Evolutionary conservation across 257 asterid genomes (phyloP), one percentile per base, ranked within the genome.

Genomic region (Nicotiana tomentosiformis): DNA sequence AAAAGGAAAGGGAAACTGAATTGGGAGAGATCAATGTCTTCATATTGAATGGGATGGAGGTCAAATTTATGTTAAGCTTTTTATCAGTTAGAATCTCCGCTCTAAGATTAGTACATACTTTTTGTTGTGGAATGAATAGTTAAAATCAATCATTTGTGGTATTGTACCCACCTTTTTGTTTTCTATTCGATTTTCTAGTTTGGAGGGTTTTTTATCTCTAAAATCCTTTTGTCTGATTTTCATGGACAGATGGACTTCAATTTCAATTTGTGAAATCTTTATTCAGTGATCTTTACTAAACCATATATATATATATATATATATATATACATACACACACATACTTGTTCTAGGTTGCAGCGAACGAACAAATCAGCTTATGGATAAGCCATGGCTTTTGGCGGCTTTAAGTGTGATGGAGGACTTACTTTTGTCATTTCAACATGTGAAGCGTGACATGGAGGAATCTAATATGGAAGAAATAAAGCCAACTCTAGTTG

Each of bases 401-500:
- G 84, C 87, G 6, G 86, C 87, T 80, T 88, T 83, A n/a, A 86
- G 68, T 43, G 83, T 89, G 84, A 86, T 82, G 84, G 56, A 74
- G 56, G 93, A 91, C 72, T 77, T 91, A 67, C 26, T 87, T 80
- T 77, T 80, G 23, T 85, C 93, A 66, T 83, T 89, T 62, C 86
- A 67, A 77, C 78, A 77, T 37, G 90, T 88, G 80, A 84, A 82
- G 68, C 72, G 35, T 65, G 87, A 77, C 79, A 86, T 88, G 77
- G 78, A 56, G 85, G 83, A 60, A 18, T 14, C 49, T 78, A 84
- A 84, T 17, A 35, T n/a, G 66, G 89, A 66, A 77, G 78, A 66
- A 43, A 81, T 86, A 32, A 91, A 85, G 83, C 89, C 89, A 17
- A 58, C 8, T 81, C 83, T 90, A 30, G 87, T 88, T 69, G 88